phyloP scores from a whole-genome alignment of 345 rosid species.

The Citrus sp. region DNA sequence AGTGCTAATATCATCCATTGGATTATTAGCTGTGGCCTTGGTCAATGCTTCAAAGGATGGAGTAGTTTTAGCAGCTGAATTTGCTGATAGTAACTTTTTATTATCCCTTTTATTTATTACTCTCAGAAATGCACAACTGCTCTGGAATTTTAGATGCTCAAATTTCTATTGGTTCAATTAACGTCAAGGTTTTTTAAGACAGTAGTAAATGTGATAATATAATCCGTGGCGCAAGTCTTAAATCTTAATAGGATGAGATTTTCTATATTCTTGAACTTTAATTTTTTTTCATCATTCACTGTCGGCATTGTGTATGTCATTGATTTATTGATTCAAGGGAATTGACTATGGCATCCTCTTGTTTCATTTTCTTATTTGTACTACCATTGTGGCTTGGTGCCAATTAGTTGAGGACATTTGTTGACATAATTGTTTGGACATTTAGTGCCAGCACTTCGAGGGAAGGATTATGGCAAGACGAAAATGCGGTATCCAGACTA shows the following conservation, averaged over 20 bases:
- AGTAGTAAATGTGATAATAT: background rate
- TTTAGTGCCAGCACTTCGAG: conserved; percentile 94
- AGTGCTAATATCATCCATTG: conserved; percentile 42
- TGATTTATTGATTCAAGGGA: background rate
- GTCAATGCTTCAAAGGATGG: conserved; percentile 24
- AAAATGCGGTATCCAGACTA: conserved; percentile 89
- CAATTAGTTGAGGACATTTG: background rate
- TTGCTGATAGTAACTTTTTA: conserved; percentile 62
- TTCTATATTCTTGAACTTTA: background rate
- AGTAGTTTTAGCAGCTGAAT: conserved; percentile 59
- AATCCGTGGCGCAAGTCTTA: background rate
- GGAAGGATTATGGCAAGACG: conserved; percentile 92
- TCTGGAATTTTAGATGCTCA: background rate
- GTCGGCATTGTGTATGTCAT: background rate
- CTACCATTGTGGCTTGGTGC: background rate
- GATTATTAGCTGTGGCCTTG: conserved; percentile 37
- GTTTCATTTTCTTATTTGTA: background rate
- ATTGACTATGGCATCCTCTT: background rate
- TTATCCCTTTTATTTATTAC: background rate
- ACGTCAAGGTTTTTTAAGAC: background rate
- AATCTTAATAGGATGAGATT: background rate
- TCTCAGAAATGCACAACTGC: background rate
- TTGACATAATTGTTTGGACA: background rate
- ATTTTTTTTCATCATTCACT: background rate
- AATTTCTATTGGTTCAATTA: background rate